Percentiles rank a stretch among this genome's conserved stretches.
Evolutionary conservation across 306 rosid species (phyloP).

Genomic region (Lotus japonicus): DNA sequence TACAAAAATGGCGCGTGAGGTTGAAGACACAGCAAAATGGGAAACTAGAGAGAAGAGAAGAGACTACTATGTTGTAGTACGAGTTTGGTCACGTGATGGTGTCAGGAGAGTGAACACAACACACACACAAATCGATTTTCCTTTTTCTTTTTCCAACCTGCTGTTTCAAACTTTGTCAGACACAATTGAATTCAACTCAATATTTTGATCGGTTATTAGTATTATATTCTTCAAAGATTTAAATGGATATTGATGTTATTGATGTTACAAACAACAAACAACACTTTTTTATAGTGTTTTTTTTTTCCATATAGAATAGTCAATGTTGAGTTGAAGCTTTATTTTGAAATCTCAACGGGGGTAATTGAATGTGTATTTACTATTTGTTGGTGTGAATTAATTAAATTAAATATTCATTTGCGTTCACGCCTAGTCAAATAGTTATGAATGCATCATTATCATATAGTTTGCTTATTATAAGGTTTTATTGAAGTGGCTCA

Average conservation of each 20-base stretch:
- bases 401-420: too few relatives aligned
- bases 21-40: constrained; percentile 16
- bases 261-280: not conserved
- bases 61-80: not conserved
- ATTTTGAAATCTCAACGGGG: not conserved
- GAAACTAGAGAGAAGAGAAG: not conserved
- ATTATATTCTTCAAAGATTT: too few relatives aligned
- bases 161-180: constrained; percentile 38
- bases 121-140: constrained; percentile 11
- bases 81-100: constrained; percentile 54
- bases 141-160: not conserved
- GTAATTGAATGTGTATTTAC: too few relatives aligned
- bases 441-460: too few relatives aligned
- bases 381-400: too few relatives aligned
- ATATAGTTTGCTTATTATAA: too few relatives aligned
- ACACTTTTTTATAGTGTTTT: not conserved
- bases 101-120: constrained; percentile 43
- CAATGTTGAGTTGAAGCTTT: not conserved
- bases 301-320: not conserved
- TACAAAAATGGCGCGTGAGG: constrained; percentile 61
- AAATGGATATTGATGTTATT: too few relatives aligned
- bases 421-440: too few relatives aligned
- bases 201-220: not conserved
- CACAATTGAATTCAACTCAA: not conserved
- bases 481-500: not conserved